Evolutionary conservation across 441 rosid genomes (phyloP), one percentile per base, ranked within the genome.

Genomic region (Populus hybrid): DNA sequence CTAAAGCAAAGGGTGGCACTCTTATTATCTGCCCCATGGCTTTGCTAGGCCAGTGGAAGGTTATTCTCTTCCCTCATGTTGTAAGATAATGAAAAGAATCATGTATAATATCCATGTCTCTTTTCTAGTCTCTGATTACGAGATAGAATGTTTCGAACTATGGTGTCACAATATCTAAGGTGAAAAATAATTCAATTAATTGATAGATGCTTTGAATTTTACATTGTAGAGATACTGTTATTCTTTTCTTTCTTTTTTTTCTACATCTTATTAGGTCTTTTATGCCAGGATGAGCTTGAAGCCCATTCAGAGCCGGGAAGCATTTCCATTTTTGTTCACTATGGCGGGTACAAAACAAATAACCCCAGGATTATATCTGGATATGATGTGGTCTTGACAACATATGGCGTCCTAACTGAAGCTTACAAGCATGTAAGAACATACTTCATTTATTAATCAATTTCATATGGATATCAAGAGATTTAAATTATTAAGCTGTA

Each of bases 11-110:
- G 28, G 68, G 68, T 23, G 24, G 68, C 68, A 64, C 68, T 20
- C 68, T 64, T 64, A 64, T 64, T 20, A 64, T 64, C 23, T 64
- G 68, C 23, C 68, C 68, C 24, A 64, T 64, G 68, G 68, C 68
- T 64, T 64, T 64, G 68, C 28, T 64, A 9, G 68, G 68, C 68
- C 68, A 64, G 68, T 64, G 68, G 68, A 64, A 64, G 68, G 68
- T 64, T 3, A 23, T 1, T 23, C 14, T 64, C 24, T 64, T 23
- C 12, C 23, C 26, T 23, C 11, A 9, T 23, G 28, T 23, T 10
- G 11, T 64, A 1, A 64, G 68, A 64, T 64, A 23, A 38, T 38
- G 46, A 38, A 38, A 2, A 38, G 46, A 38, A 38, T 38, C 46
- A 38, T 38, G 46, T 38, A 38, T 38, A 38, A 38, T 38, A 38